phyloP scores from a whole-genome alignment of 768 basidiomycete species.

The Lactifluus volemus region DNA sequence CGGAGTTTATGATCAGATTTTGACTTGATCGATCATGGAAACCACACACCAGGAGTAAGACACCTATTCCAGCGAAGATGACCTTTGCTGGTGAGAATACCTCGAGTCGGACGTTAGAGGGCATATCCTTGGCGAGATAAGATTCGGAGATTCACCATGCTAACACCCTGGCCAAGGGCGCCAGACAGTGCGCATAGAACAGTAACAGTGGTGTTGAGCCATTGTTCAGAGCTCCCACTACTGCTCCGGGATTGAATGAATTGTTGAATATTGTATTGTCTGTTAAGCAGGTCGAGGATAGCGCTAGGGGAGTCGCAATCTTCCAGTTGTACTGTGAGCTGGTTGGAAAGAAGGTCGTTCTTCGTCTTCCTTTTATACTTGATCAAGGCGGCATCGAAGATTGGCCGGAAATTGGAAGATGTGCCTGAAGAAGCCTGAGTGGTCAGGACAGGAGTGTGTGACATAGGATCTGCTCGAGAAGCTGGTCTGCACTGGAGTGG shows the following conservation, averaged over 20 bases:
- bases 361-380: not conserved
- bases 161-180: not conserved
- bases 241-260: not conserved
- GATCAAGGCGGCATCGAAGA: not conserved
- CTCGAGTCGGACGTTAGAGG: not conserved
- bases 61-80: not conserved
- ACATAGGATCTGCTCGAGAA: not conserved
- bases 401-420: not conserved
- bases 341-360: not conserved
- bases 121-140: not conserved
- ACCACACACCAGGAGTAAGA: not conserved
- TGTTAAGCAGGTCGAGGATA: not conserved
- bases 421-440: not conserved
- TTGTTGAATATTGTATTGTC: not conserved
- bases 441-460: not conserved
- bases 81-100: not conserved
- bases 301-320: not conserved
- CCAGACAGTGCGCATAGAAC: not conserved
- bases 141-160: not conserved
- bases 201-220: not conserved
- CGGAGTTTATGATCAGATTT: not conserved
- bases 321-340: not conserved
- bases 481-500: too few relatives aligned
- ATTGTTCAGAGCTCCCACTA: not conserved
- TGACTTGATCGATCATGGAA: too few relatives aligned